A percentile compares a stretch with the other conserved stretches of the same genome.
phyloP scores from a whole-genome alignment of 1,284 basidiomycete species.

The Mycosarcoma mackinlayi region DNA sequence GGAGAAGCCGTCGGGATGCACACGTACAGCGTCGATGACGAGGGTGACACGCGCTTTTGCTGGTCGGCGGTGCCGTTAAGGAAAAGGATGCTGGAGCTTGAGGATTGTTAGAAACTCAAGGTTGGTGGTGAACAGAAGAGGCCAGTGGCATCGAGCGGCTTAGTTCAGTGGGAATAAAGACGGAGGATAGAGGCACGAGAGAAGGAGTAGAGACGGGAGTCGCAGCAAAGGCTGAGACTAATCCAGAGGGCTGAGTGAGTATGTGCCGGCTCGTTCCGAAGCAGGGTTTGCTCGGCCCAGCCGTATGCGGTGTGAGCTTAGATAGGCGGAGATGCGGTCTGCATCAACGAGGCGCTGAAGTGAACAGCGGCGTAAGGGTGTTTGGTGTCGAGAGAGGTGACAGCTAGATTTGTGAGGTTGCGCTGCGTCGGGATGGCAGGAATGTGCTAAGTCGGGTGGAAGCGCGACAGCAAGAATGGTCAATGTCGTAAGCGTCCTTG shows the following conservation, averaged over 20 bases:
- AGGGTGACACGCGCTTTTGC: too few species aligned
- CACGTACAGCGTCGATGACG: background rate
- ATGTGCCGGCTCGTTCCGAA: constrained; percentile 20
- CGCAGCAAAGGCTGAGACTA: background rate
- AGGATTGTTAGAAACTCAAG: background rate
- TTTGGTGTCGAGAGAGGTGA: too few species aligned
- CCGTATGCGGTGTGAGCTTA: constrained; percentile 26
- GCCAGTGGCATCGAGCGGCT: background rate
- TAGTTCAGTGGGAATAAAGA: background rate
- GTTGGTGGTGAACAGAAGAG: constrained; percentile 5
- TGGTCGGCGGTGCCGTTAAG: too few species aligned
- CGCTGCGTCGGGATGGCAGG: background rate
- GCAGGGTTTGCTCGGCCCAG: background rate
- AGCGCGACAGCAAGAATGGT: too few species aligned
- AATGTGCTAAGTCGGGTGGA: too few species aligned
- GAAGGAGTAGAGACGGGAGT: background rate
- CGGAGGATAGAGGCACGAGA: background rate
- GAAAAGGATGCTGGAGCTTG: background rate
- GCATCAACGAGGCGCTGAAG: background rate
- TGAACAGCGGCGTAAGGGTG: background rate
- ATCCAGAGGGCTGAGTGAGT: constrained; percentile 2
- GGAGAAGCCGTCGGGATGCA: background rate
- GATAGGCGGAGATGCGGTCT: constrained; percentile 8
- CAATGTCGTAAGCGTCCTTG: too few species aligned
- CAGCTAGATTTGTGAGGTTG: too few species aligned